These are phyloP conservation scores for Trichoderma simmonsii DNA, from an alignment of 2,329 filamentous ascomycete species.

Conservation along the genomic window DNA sequence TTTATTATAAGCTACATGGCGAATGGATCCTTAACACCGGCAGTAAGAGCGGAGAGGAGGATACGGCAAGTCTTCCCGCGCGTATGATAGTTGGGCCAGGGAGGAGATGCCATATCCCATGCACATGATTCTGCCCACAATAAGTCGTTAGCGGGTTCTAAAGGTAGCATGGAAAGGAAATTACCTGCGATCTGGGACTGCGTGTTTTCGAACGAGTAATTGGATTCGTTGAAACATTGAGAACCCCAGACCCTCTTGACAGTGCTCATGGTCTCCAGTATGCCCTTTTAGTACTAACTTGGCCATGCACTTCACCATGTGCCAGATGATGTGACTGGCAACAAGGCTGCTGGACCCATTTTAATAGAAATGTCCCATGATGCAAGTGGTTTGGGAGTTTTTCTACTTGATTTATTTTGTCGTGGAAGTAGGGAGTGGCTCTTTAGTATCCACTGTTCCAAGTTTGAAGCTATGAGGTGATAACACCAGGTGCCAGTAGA, in stretches of 20 bases:
- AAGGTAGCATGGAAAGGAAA: background rate
- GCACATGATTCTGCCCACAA: background rate
- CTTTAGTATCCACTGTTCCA: too few relatives aligned
- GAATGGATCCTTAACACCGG: background rate
- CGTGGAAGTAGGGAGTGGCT: background rate
- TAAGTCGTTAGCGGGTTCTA: background rate
- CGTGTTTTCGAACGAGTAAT: conserved; percentile 2
- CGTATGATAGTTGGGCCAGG: too few relatives aligned
- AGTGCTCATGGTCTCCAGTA: background rate
- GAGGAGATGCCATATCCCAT: background rate
- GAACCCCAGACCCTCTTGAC: background rate
- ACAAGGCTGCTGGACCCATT: background rate
- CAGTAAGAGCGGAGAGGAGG: background rate
- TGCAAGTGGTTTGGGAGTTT: background rate
- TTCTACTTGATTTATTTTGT: background rate
- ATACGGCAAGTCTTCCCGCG: background rate
- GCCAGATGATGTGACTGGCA: background rate
- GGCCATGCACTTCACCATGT: background rate
- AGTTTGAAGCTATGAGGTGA: background rate
- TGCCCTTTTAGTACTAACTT: background rate
- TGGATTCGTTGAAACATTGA: background rate
- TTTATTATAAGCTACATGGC: background rate
- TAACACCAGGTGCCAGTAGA: background rate
- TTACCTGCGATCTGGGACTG: background rate
- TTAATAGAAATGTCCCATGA: background rate